Evolutionary conservation across 2,329 filamentous ascomycete species (phyloP).

Genomic region (Atkinsonella texensis): DNA sequence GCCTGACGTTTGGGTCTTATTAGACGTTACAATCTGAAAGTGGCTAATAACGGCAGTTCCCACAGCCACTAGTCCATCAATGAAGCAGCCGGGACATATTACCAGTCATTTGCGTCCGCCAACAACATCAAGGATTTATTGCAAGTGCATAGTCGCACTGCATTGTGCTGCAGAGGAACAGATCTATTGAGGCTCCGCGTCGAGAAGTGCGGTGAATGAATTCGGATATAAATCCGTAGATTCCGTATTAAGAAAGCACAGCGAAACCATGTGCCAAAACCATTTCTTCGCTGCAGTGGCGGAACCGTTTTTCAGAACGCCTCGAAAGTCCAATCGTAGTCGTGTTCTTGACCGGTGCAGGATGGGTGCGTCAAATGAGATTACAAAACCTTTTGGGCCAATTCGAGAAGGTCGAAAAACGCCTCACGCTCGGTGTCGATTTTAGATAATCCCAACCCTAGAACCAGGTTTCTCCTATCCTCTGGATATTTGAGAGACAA

Average conservation of each 20-base stretch:
- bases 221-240: not conserved
- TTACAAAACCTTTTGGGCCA: constrained; percentile 45
- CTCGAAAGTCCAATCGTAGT: not conserved
- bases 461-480: constrained; percentile 46
- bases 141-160: not conserved
- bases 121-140: not conserved
- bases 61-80: not conserved
- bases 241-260: not conserved
- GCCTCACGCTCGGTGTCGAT: constrained; percentile 38
- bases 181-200: not conserved
- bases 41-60: not conserved
- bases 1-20: not conserved
- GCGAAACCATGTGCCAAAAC: not conserved
- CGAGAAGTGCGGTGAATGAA: not conserved
- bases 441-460: constrained; percentile 47
- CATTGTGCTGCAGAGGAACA: not conserved
- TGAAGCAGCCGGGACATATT: not conserved
- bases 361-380: not conserved
- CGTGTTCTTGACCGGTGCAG: not conserved
- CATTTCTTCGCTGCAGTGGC: not conserved
- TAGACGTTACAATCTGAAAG: not conserved
- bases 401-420: constrained; percentile 54
- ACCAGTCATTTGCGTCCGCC: not conserved
- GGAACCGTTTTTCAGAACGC: not conserved
- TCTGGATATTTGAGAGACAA: constrained; percentile 60